Evolutionary conservation across 371 early-diverging fungal genomes (phyloP), one percentile per base, ranked within the genome.

Genomic region (Mortierella sp.): DNA sequence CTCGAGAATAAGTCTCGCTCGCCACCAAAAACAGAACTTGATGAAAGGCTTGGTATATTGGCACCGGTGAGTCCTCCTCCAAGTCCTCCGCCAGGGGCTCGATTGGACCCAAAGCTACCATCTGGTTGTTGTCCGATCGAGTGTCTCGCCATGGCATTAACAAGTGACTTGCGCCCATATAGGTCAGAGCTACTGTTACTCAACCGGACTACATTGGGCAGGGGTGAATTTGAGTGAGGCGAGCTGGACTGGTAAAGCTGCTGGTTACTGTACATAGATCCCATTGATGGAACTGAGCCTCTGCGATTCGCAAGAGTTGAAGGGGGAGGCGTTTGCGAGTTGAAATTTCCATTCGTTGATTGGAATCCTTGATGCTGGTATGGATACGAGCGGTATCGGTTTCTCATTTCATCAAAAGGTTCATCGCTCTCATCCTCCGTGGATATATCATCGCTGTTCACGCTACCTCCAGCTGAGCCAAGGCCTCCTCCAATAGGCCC

Each of bases 371-470:
- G 76, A 6, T 58, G 51, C 15, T 63, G 56, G 22, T 60, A 62
- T 17, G 64, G 66, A 45, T 67, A 61, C 32, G 72, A 58, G 10
- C 77, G 72, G 49, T 66, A 47, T 29, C 68, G 51, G 61, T 68
- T 61, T 19, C 72, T 51, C 72, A 76, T 59, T 3, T 76, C 68
- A 26, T 76, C 77, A 64, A 71, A 76, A 3, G 68, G 63, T 22
- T 76, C 77, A n/a, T 76, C 77, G 26, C 77, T 67, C 71, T 76
- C 77, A 40, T 76, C 77, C 42, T 76, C 77, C 2, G 76, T 75
- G 0, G 77, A 71, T 23, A 76, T 76, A 12, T 76, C 77, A 43
- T 76, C 77, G 23, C 77, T 76, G 15, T 76, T 66, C 13, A 76
- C 77, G 64, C 72, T 71, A 5, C 67, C 77, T 1, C 68, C 68